phyloP scores from a whole-genome alignment of 441 rosid species.

The Gossypium davidsonii region DNA sequence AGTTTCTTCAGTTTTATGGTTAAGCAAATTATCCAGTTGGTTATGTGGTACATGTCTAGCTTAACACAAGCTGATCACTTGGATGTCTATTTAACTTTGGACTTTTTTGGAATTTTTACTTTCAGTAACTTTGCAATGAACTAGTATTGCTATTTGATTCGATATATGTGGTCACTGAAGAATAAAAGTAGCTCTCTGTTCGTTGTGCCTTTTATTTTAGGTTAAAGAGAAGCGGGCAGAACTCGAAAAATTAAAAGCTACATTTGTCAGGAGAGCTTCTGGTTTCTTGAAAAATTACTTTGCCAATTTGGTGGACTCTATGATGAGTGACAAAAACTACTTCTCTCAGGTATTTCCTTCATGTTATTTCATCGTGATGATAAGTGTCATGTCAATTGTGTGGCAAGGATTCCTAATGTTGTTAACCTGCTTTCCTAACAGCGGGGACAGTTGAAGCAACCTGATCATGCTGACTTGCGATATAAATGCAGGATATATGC shows the following conservation, averaged over 20 bases:
- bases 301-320: constrained; percentile 94
- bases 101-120: not conserved
- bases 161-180: not conserved
- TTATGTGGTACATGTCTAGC: not conserved
- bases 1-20: constrained; percentile 3
- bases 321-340: constrained; percentile 95
- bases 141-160: not conserved
- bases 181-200: not conserved
- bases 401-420: constrained; percentile 17
- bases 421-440: constrained; percentile 33
- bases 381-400: constrained; percentile 7
- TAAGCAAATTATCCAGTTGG: constrained; percentile 6
- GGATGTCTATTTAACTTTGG: not conserved
- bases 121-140: not conserved
- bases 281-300: constrained; percentile 93
- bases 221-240: constrained; percentile 87
- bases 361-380: constrained; percentile 10
- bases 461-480: constrained; percentile 98
- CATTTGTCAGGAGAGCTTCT: constrained; percentile 86
- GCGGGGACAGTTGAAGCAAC: constrained; percentile 97
- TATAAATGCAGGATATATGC: constrained; percentile 99
- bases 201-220: constrained; percentile 35
- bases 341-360: constrained; percentile 75
- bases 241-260: constrained; percentile 67
- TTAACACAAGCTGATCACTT: not conserved